Evolutionary conservation across 805 yeast species (phyloP), one percentile per base, ranked within the genome.

Genomic region (Starmerella sirachaensis): DNA sequence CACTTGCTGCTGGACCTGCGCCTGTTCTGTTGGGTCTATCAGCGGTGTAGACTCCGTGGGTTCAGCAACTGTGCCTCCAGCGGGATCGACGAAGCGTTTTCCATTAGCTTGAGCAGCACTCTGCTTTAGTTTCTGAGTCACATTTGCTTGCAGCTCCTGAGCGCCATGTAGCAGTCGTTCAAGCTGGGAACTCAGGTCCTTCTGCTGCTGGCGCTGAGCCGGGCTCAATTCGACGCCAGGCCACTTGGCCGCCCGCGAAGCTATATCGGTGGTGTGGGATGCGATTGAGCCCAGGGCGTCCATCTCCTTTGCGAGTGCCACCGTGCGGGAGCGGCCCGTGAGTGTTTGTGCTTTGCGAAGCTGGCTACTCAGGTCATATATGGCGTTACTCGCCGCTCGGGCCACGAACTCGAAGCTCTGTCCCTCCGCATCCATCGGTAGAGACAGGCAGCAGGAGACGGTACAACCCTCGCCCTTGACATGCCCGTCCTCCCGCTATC

Each of bases 1-100:
- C 0, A 72, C 63, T 37, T 45, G 49, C 31, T 29, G 33, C 30
- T 45, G 48, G 32, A 23, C 5, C 31, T 63, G 68, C 16, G 6
- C 25, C 29, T 9, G 29, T 14, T 16, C 23, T 18, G 24, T 20
- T 25, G 29, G 16, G 4, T 21, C n/a, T 25, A 19, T 18, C 25
- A 25, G 19, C 24, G 29, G 9, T 18, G 31, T 28, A 37, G 42
- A 18, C 30, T 34, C n/a, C 20, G 37, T 18, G 14, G 24, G 6
- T 17, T 22, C 18, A 26, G 36, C 30, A 11, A 30, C 18, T 16
- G 31, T 12, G 22, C 29, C 27, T 14, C 31, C 6, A 7, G 23
- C 16, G 20, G 24, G 9, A 12, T 11, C 5, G n/a, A 29, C 18
- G 19, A 22, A 25, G 18, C 18, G 12, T 9, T 25, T 11, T n/a